Base-by-base conservation (phyloP, 1,284 basidiomycete species). In the Sanghuangporus weigelae region DNA sequence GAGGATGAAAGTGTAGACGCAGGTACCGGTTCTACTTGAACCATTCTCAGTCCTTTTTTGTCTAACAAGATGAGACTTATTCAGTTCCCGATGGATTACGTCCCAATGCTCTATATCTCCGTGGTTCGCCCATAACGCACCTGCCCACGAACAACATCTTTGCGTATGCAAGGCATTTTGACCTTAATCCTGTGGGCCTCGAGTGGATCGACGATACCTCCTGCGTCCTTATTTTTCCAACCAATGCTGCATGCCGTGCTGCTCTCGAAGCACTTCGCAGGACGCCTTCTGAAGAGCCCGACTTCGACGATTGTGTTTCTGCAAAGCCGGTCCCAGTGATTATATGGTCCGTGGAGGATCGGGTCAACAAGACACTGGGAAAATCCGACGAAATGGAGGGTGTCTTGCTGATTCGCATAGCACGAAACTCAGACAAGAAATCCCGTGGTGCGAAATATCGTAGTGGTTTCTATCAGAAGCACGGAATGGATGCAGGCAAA, bases 151-250 rank as follows among this genome's bases (percentile, higher is more conserved):
- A 81, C 4, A 81, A 84, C 59, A 79, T 91, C 61, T 92, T 92
- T 70, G 90, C 86, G 0, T 93, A 92, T 68, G 85, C 85, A 26
- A 86, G 84, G 0, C 84, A 91, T 68, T 90, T 87, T 69, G 84
- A 87, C 55, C 79, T 83, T 0, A 79, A 81, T 26, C 90, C 90
- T 0, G 79, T 90, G 63, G 86, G 80, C 1, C 75, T 90, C 8
- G 89, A 92, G 73, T 92, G 90, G 90, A 79, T 93, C 8, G 84
- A 91, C 71, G 90, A 93, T 74, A 85, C 77, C 35, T 89, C 87
- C 35, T 92, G 89, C 69, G 80, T 93, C 5, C 76, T 92, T 61
- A 86, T 93, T 55, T 93, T 90, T 70, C 74, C 81, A 11, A 77
- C 83, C 26, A 84, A 79, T 58, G 67, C 73, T 42, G 73, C 77